Evolutionary conservation across 139 green algal genomes (phyloP), one percentile per base, ranked within the genome.

Genomic region (Eudorina sp.): DNA sequence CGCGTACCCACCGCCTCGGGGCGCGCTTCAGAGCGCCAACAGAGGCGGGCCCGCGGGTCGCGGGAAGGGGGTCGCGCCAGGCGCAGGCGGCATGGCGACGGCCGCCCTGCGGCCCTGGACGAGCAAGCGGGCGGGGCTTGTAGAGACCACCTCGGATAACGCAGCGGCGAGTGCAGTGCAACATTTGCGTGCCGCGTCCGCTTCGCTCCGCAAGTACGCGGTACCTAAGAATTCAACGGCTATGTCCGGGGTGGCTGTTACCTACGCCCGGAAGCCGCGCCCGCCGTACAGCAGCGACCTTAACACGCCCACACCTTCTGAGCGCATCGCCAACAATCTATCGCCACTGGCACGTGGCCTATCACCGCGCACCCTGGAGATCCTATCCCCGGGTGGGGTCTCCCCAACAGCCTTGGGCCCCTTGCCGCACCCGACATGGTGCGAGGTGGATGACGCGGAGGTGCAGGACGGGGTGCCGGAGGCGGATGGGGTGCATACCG

Each of bases 321-420:
- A 94, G 85, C 89, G 91, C 69, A 92, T 94, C 45, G 91, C 91
- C 48, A 90, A 80, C 89, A 94, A 94, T 84, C 85, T 89, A n/a
- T 83, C 75, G 3, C 91, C 84, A 16, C 23, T 68, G 48, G 89
- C 91, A 0, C 83, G 91, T 4, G 91, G 91, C 38, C 83, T 94
- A 2, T 84, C 48, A 23, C 82, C 91, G 1, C 81, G 91, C 69
- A 92, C 86, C 2, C 46, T 94, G 41, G 85, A 94, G 74, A 53
- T 73, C 27, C 75, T 94, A 29, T 75, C 89, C 1, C 89, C 88
- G 2, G 91, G 84, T 1, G 91, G 88, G 31, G 86, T 94, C 55
- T 89, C 85, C 41, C 85, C 90, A 1, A 82, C 79, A 36, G 85
- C 85, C 13, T 34, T 83, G 34, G 89, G 89, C 21, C 79, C 79